Conservation (phyloP, 176 grass and related monocot genomes). For the Phragmites australis region DNA sequence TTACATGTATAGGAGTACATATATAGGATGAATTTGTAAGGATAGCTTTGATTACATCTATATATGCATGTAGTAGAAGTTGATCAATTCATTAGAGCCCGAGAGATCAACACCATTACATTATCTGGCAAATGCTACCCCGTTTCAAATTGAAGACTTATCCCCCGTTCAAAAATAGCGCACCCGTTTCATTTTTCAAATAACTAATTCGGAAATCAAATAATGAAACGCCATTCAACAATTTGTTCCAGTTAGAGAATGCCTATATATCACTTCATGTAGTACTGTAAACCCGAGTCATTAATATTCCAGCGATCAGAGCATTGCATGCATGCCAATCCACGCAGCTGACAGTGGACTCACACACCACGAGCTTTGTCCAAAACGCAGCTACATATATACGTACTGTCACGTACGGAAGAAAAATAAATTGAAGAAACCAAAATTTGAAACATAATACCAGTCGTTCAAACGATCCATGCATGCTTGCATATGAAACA, state of each 20-base stretch:
- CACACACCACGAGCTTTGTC: not conserved
- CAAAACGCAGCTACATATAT: not conserved
- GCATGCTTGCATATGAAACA: not conserved
- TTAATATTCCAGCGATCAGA: not conserved
- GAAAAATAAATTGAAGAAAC: slow-evolving; percentile 3
- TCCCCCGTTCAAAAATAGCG: not conserved
- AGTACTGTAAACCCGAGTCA: too few species aligned
- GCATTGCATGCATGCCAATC: not conserved
- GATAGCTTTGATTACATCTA: not conserved
- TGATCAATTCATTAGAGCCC: not conserved
- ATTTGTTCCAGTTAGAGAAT: too few species aligned
- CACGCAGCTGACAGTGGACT: not conserved
- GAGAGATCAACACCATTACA: too few species aligned
- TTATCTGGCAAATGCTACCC: not conserved
- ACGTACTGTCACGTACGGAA: not conserved
- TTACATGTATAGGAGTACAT: not conserved
- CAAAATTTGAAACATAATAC: slow-evolving; percentile 1
- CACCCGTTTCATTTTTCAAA: not conserved
- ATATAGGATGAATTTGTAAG: not conserved
- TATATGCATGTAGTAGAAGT: not conserved
- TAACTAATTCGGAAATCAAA: not conserved
- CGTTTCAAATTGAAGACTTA: not conserved
- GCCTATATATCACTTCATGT: too few species aligned
- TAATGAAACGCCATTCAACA: not conserved
- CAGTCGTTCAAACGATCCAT: not conserved